phyloP scores from a whole-genome alignment of 2,329 filamentous ascomycete genomes.

The Neodidymelliopsis sp. region DNA sequence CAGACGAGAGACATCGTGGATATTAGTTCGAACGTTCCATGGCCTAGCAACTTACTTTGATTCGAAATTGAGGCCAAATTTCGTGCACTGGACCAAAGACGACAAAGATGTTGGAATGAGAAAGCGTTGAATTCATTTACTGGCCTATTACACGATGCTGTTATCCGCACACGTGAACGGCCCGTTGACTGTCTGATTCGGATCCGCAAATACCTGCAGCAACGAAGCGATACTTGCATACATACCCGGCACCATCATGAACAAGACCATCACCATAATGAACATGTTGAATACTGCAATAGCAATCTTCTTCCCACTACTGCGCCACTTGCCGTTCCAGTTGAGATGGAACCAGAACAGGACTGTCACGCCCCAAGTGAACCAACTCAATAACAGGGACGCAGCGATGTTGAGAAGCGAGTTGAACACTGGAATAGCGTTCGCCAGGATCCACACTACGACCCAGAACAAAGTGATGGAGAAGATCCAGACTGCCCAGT shows the following conservation, averaged over 20 bases:
- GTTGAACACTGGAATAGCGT: conserved; percentile 39
- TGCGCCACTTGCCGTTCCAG: conserved; percentile 35
- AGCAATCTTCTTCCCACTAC: conserved; percentile 28
- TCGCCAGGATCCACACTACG: conserved; percentile 37
- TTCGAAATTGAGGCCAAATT: no score
- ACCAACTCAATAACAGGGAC: conserved; percentile 35
- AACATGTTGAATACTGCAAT: conserved; percentile 30
- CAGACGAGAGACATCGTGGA: no score
- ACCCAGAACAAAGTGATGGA: conserved; percentile 36
- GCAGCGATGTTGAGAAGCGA: conserved; percentile 37
- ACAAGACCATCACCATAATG: conserved; percentile 31
- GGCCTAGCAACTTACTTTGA: no score
- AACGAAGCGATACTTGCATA: conserved; percentile 35
- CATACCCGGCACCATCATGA: conserved; percentile 37
- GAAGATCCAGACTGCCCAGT: conserved; percentile 34
- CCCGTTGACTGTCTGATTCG: conserved; percentile 32
- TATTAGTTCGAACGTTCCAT: no score
- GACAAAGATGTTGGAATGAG: background rate
- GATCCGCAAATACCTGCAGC: conserved; percentile 34
- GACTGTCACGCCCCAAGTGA: conserved; percentile 39
- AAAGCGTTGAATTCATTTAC: background rate
- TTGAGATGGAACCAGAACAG: conserved; percentile 42
- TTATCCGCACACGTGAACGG: conserved; percentile 42
- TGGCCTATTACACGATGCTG: conserved; percentile 11
- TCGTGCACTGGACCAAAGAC: no score